phyloP scores from a whole-genome alignment of 2,329 filamentous ascomycete genomes.

The Neofusicoccum umdonicola region DNA sequence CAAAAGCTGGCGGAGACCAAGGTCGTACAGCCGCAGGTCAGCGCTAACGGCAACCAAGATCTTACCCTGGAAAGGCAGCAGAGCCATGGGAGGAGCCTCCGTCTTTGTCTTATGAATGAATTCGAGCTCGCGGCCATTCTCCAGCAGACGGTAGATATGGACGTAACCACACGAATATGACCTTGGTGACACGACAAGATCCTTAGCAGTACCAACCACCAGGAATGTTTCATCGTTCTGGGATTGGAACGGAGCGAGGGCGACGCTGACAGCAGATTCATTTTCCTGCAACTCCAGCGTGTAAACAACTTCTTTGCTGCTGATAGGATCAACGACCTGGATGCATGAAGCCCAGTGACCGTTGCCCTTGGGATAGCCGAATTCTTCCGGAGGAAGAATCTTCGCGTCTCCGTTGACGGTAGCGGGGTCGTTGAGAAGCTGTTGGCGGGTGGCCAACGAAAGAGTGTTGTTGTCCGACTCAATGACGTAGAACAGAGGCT shows the following conservation, averaged over 20 bases:
- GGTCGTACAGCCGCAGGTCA: slow-evolving; percentile 81
- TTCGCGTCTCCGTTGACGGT: slow-evolving; percentile 32
- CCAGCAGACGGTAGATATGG: slow-evolving; percentile 85
- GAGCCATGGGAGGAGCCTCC: slow-evolving; percentile 83
- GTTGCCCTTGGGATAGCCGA: slow-evolving; percentile 80
- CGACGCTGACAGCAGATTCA: slow-evolving; percentile 84
- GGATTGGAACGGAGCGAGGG: slow-evolving; percentile 79
- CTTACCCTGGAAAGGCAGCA: slow-evolving; percentile 89
- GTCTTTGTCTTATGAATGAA: slow-evolving; percentile 97
- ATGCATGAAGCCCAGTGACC: slow-evolving; percentile 96
- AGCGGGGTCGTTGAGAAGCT: slow-evolving; percentile 68
- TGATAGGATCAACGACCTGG: slow-evolving; percentile 80
- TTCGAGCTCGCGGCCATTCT: slow-evolving; percentile 82
- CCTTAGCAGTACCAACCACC: slow-evolving; percentile 91
- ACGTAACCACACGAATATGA: slow-evolving; percentile 78
- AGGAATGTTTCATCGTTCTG: slow-evolving; percentile 88
- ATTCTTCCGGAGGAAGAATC: slow-evolving; percentile 73
- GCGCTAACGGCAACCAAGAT: slow-evolving; percentile 82
- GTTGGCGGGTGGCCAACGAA: slow-evolving; percentile 71
- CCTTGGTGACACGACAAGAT: slow-evolving; percentile 76
- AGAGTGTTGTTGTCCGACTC: slow-evolving; percentile 92
- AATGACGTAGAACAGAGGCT: slow-evolving; percentile 88
- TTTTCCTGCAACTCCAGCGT: slow-evolving; percentile 84
- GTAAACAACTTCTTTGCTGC: slow-evolving; percentile 66
- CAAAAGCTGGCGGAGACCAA: slow-evolving; percentile 88